Evolutionary conservation across 345 rosid genomes (phyloP).

Genomic region (Euphorbia pulcherrima): DNA sequence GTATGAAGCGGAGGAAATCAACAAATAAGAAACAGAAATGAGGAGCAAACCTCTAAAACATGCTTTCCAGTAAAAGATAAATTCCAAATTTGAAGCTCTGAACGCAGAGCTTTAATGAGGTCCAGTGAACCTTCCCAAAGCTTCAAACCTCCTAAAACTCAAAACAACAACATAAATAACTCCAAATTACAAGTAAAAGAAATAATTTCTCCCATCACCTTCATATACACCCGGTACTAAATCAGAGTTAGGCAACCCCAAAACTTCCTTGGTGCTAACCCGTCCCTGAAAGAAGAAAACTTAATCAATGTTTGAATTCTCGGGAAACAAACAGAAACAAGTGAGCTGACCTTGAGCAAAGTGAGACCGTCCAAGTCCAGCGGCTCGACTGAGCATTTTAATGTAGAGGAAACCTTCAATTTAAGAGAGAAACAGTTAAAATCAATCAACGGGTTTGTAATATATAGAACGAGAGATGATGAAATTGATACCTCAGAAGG

Average conservation of each 20-base stretch:
- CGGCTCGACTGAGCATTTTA: slow-evolving; percentile 44
- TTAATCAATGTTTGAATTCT: background rate
- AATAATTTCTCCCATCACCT: slow-evolving; percentile 55
- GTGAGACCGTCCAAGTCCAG: slow-evolving; percentile 52
- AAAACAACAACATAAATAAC: background rate
- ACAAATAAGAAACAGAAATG: slow-evolving; percentile 22
- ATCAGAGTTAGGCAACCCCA: slow-evolving; percentile 80
- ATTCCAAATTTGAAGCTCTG: slow-evolving; percentile 46
- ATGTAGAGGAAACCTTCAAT: slow-evolving; percentile 49
- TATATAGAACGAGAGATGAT: background rate
- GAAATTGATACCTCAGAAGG: slow-evolving; percentile 47
- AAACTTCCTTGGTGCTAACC: slow-evolving; percentile 75
- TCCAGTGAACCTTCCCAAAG: slow-evolving; percentile 97
- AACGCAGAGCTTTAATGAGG: slow-evolving; percentile 69
- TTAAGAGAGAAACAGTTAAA: background rate
- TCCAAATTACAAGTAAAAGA: background rate
- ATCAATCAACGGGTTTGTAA: background rate
- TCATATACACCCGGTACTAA: slow-evolving; percentile 92
- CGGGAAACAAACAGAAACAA: background rate
- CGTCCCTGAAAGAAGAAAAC: slow-evolving; percentile 54
- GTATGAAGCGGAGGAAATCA: background rate
- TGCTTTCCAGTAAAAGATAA: slow-evolving; percentile 55
- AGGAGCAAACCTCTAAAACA: slow-evolving; percentile 94
- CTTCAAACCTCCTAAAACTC: slow-evolving; percentile 73
- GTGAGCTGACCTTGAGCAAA: slow-evolving; percentile 54